phyloP scores from a whole-genome alignment of 2,329 filamentous ascomycete species.

The Colletotrichum scovillei region DNA sequence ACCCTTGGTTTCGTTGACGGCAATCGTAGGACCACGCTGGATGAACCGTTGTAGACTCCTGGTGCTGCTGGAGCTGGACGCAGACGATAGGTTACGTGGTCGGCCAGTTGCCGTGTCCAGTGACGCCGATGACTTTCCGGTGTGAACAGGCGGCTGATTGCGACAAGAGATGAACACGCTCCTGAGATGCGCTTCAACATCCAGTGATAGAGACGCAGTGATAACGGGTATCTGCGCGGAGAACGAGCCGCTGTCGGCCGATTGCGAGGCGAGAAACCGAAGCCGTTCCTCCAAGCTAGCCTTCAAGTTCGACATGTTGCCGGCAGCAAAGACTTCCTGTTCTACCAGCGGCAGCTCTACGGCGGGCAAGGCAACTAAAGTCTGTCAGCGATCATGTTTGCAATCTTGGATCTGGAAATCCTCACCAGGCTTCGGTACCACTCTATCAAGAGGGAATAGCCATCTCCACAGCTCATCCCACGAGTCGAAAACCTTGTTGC shows the following conservation, averaged over 20 bases:
- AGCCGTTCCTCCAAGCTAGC: conserved; percentile 30
- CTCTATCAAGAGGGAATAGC: conserved; percentile 13
- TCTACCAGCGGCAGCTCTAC: conserved; percentile 31
- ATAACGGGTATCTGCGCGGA: conserved; percentile 30
- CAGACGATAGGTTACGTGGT: conserved; percentile 11
- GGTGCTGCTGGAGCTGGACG: neutral
- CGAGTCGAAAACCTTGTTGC: neutral
- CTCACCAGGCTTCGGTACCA: conserved; percentile 26
- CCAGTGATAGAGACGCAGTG: conserved; percentile 21
- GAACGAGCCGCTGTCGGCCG: conserved; percentile 13
- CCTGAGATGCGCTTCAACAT: conserved; percentile 26
- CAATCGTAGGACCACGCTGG: neutral
- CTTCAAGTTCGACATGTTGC: conserved; percentile 29
- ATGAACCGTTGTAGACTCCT: conserved; percentile 1
- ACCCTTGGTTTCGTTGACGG: neutral
- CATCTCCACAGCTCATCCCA: conserved; percentile 31
- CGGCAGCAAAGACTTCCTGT: conserved; percentile 27
- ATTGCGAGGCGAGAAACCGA: conserved; percentile 21
- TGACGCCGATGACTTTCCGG: neutral
- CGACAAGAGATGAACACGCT: conserved; percentile 31
- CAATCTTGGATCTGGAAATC: neutral
- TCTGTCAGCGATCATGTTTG: neutral
- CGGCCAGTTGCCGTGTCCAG: neutral
- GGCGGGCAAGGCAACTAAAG: conserved; percentile 7
- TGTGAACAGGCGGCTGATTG: neutral